Percentiles rank a stretch among this genome's conserved stretches.
Conservation (phyloP, 2,329 filamentous ascomycete species). For the Lithohypha guttulata region DNA sequence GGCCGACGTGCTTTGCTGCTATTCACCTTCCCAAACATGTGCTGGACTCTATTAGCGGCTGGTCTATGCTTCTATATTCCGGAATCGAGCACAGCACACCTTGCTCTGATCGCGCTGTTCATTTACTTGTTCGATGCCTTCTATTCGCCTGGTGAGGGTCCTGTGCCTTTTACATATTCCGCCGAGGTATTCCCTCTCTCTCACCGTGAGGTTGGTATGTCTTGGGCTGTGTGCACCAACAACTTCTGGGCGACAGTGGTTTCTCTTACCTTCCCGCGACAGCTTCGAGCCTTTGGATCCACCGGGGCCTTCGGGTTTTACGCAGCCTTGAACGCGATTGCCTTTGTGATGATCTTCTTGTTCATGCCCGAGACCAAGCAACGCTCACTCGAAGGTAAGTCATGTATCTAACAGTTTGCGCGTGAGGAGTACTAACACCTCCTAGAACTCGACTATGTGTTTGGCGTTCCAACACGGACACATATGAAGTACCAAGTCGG, state of each 20-base stretch:
- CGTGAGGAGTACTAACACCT: constrained; percentile 25
- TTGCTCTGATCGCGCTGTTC: constrained; percentile 33
- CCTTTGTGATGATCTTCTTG: constrained; percentile 54
- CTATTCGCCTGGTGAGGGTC: constrained; percentile 49
- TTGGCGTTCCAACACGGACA: constrained; percentile 47
- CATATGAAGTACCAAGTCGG: constrained; percentile 49
- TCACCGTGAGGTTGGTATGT: constrained; percentile 36
- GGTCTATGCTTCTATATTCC: constrained; percentile 45
- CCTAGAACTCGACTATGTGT: constrained; percentile 49
- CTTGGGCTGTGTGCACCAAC: constrained; percentile 36
- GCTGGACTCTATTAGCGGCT: constrained; percentile 40
- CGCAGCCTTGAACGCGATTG: constrained; percentile 47
- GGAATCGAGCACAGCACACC: constrained; percentile 27
- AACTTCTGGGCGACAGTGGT: constrained; percentile 40
- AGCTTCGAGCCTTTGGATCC: constrained; percentile 38
- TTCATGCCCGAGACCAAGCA: constrained; percentile 49
- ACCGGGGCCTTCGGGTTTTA: constrained; percentile 48
- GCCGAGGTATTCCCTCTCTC: not conserved
- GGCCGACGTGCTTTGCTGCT: constrained; percentile 54
- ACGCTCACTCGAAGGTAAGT: constrained; percentile 30
- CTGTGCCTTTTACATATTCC: constrained; percentile 52
- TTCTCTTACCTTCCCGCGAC: constrained; percentile 40
- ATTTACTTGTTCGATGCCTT: constrained; percentile 36
- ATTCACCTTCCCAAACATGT: constrained; percentile 56
- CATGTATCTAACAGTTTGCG: no score